Evolutionary conservation across 2,329 filamentous ascomycete genomes (phyloP).

Genomic region (Talaromyces sp.): DNA sequence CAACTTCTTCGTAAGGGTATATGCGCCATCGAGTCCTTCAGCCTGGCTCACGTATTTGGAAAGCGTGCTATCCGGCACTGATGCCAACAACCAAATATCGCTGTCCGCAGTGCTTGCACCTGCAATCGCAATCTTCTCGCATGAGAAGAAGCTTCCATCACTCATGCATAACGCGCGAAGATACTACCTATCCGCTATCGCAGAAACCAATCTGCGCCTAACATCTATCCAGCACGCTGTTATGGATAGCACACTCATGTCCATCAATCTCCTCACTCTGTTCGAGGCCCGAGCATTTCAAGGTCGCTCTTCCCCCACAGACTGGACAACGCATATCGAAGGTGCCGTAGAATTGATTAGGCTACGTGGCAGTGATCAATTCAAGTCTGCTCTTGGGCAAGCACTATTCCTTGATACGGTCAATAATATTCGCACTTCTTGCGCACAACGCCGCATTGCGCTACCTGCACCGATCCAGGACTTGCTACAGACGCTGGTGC

Average conservation of each 20-base stretch:
- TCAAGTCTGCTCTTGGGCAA: not conserved
- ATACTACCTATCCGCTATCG: not conserved
- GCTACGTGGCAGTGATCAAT: not conserved
- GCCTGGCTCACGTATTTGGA: not conserved
- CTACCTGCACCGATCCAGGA: not conserved
- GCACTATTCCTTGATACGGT: not conserved
- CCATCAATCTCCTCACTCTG: not conserved
- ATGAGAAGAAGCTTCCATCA: not conserved
- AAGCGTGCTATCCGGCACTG: not conserved
- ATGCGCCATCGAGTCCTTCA: not conserved
- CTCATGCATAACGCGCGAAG: not conserved
- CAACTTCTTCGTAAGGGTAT: not conserved
- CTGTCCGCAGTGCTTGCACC: slow-evolving; percentile 1
- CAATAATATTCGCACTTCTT: not conserved
- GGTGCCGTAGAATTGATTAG: not conserved
- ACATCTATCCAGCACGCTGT: not conserved
- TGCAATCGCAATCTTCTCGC: not conserved
- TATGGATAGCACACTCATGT: not conserved
- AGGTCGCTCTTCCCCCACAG: not conserved
- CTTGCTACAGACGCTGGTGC: not conserved
- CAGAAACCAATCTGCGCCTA: not conserved
- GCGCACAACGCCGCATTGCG: not conserved
- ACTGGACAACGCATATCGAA: slow-evolving; percentile 1
- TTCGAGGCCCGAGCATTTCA: slow-evolving; percentile 1
- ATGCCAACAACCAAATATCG: not conserved